A percentile compares a stretch with the other conserved stretches of the same genome.
phyloP scores from a whole-genome alignment of 768 basidiomycete genomes.

The Rossbeevera mucosa region DNA sequence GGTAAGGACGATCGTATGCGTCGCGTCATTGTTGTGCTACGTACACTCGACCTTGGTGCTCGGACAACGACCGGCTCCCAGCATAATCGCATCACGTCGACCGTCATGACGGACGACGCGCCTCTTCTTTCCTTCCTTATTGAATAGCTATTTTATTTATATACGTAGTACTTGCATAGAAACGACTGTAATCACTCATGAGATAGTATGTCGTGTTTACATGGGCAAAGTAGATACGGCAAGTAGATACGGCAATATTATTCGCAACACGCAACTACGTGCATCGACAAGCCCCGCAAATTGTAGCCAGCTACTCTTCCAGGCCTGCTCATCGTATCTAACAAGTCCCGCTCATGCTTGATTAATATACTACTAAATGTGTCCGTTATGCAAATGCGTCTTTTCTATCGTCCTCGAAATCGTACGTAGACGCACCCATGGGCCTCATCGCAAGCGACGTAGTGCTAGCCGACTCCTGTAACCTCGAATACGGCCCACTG shows the following conservation, averaged over 20 bases:
- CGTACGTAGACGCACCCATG: slow-evolving; percentile 16
- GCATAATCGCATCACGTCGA: not conserved
- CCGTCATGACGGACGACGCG: not conserved
- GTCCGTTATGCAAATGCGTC: slow-evolving; percentile 15
- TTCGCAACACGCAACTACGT: slow-evolving; percentile 5
- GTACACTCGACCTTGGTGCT: slow-evolving; percentile 4
- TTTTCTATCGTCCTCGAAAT: slow-evolving; percentile 16
- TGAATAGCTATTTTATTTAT: not conserved
- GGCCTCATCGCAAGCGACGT: slow-evolving; percentile 30
- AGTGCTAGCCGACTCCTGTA: slow-evolving; percentile 27
- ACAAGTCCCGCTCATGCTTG: slow-evolving; percentile 2
- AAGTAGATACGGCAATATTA: too few species aligned
- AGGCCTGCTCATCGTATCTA: slow-evolving; percentile 16
- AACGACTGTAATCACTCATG: not conserved
- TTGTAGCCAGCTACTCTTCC: slow-evolving; percentile 32
- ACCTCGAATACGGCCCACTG: slow-evolving; percentile 20
- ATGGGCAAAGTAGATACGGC: slow-evolving; percentile 1
- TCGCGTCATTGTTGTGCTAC: slow-evolving; percentile 2
- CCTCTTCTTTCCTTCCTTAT: not conserved
- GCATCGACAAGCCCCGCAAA: not conserved
- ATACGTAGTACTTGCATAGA: not conserved
- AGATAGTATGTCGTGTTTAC: slow-evolving; percentile 1
- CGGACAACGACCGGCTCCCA: not conserved
- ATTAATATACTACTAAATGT: too few species aligned
- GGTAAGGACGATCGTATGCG: slow-evolving; percentile 3